A percentile compares a stretch with the other conserved stretches of the same genome.
Conservation (phyloP, 2,329 filamentous ascomycete genomes). For the Colletotrichum orchidophilum region DNA sequence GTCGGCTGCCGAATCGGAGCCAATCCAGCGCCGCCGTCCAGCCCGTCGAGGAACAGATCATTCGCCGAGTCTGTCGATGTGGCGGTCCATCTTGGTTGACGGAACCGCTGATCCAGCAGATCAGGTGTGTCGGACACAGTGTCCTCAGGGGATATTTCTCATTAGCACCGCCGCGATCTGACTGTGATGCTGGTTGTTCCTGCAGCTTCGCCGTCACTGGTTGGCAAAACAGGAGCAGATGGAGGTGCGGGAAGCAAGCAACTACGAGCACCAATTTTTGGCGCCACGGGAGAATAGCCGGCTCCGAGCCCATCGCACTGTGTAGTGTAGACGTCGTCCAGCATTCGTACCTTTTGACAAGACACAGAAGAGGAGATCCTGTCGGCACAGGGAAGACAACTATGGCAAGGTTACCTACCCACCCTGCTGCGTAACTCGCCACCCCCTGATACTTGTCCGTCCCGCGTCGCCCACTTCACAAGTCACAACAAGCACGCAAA, state of each 20-base stretch:
- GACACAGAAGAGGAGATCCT: neutral
- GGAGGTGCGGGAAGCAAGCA: neutral
- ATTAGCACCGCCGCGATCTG: neutral
- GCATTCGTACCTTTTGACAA: neutral
- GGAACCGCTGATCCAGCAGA: conserved; percentile 20
- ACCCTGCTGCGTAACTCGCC: conserved; percentile 7
- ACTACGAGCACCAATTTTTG: neutral
- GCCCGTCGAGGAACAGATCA: conserved; percentile 12
- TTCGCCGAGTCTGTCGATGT: conserved; percentile 15
- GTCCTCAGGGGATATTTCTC: neutral
- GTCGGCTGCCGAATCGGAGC: conserved; percentile 16
- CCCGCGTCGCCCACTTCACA: neutral
- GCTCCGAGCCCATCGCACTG: neutral
- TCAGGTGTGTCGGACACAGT: conserved; percentile 17
- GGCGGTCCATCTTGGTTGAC: neutral
- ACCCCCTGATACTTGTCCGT: conserved; percentile 26
- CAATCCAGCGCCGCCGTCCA: neutral
- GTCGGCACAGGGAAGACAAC: neutral
- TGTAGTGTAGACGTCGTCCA: conserved; percentile 15
- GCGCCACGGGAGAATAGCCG: neutral
- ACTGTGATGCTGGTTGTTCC: conserved; percentile 19
- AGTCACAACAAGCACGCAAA: neutral
- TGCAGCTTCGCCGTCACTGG: conserved; percentile 29
- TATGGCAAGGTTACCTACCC: neutral
- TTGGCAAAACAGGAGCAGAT: neutral